Percentiles rank a stretch among this genome's conserved stretches.
phyloP scores from a whole-genome alignment of 768 basidiomycete genomes.

The Daedaleopsis nitida region DNA sequence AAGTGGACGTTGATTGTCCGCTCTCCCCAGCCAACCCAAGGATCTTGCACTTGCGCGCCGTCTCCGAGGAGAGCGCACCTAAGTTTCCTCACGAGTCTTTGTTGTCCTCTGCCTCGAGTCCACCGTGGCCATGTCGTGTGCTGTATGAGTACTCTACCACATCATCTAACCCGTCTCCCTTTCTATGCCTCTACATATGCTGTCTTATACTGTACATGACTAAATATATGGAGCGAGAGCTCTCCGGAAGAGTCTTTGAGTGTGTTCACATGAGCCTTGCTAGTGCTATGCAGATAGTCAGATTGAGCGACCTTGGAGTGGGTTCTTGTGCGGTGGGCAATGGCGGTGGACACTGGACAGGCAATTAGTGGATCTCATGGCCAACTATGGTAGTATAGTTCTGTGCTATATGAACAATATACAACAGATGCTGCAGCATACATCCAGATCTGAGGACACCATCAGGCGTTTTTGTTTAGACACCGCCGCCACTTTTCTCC shows the following conservation, averaged over 20 bases:
- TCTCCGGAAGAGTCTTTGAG: neutral
- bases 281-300: no score
- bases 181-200: conserved; percentile 12
- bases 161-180: neutral
- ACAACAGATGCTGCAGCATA: neutral
- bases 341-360: no score
- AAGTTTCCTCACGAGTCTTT: conserved; percentile 26
- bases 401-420: no score
- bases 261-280: neutral
- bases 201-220: conserved; percentile 14
- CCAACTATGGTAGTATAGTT: no score
- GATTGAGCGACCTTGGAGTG: neutral
- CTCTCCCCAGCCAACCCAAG: conserved; percentile 63
- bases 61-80: conserved; percentile 78
- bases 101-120: conserved; percentile 2
- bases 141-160: conserved; percentile 18
- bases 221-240: conserved; percentile 9
- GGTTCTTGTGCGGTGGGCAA: neutral
- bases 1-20: conserved; percentile 2
- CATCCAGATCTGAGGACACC: neutral
- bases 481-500: conserved; percentile 56
- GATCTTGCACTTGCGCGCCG: conserved; percentile 81
- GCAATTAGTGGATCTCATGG: no score
- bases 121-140: conserved; percentile 11
- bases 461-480: conserved; percentile 26